Evolutionary conservation across 1,139 yeast genomes (phyloP), one percentile per base, ranked within the genome.

Genomic region (Pichia sp.): DNA sequence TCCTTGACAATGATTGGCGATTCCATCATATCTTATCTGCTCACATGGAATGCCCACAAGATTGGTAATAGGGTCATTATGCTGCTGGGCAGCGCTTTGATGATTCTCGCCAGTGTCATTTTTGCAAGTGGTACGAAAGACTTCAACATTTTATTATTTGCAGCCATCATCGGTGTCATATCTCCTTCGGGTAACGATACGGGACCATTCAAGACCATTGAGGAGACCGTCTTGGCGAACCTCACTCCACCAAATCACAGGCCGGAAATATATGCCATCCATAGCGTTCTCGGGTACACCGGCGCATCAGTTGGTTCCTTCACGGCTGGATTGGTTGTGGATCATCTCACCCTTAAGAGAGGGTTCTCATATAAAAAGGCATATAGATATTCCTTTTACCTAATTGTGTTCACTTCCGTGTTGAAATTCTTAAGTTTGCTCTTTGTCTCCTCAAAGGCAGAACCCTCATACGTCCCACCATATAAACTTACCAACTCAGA

Each of bases 181-280:
- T 84, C 95, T 2, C 94, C 96, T 1, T 77, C 88, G 26, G 95
- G 96, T 13, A 91, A 81, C 50, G 96, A 87, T 53, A 85, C 91
- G 0, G 96, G 96, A 0, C 96, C 96, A 0, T 87, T 87, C 59
- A 81, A 84, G 52, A 77, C 94, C 1, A 77, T 87, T 16, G 96
- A 87, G 54, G 96, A 87, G 54, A 82, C 94, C 0, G 72, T 84
- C 22, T 66, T 87, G 39, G 94, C 96, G 0, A 94, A 85, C 57
- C 61, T 87, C 47, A 80, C 94, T 0, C 75, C 80, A 0, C 68
- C 68, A 33, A 67, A 66, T 33, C 73, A 74, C 39, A 64, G 94
- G 31, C 81, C 95, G 0, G 86, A 78, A 43, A 66, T 85, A 1
- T 86, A 77, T 62, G 87, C 94, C 0, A 67, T 76, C 50, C 76